Conservation (phyloP, 805 yeast genomes). For the Kluyveromyces wickerhamii region DNA sequence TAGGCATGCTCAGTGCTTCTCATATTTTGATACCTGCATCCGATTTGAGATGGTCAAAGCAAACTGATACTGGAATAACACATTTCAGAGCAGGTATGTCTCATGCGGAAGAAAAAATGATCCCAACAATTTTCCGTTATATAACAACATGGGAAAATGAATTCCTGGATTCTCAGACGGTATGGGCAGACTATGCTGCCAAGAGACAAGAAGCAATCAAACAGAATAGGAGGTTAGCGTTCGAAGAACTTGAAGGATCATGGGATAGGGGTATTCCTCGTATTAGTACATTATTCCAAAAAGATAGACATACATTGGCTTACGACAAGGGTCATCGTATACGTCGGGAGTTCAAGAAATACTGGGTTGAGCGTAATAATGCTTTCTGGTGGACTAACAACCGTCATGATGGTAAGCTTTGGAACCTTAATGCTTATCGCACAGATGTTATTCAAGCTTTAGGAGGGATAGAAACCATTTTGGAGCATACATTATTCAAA, state of each 20-base stretch:
- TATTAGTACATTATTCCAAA: constrained; percentile 89
- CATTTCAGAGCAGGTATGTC: constrained; percentile 93
- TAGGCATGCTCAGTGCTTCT: constrained; percentile 96
- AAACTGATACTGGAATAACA: constrained; percentile 89
- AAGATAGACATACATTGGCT: constrained; percentile 88
- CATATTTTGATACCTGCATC: constrained; percentile 92
- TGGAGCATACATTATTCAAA: constrained; percentile 89
- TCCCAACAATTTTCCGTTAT: constrained; percentile 91
- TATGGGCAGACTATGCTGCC: constrained; percentile 95
- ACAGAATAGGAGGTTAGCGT: constrained; percentile 76
- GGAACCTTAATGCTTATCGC: constrained; percentile 89
- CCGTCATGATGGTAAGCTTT: constrained; percentile 90
- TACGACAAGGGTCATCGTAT: constrained; percentile 90
- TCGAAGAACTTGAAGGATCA: constrained; percentile 87
- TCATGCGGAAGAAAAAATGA: constrained; percentile 66
- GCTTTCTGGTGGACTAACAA: constrained; percentile 97
- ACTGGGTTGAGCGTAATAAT: constrained; percentile 59
- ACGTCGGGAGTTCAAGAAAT: constrained; percentile 72
- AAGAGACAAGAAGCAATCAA: constrained; percentile 81
- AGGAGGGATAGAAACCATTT: constrained; percentile 93
- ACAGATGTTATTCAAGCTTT: constrained; percentile 95
- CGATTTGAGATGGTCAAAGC: constrained; percentile 84
- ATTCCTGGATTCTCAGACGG: constrained; percentile 86
- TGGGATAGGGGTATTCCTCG: constrained; percentile 98
- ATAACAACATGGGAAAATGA: constrained; percentile 96